Evolutionary conservation across 768 basidiomycete species (phyloP).

Genomic region (Phylloporus sp.): DNA sequence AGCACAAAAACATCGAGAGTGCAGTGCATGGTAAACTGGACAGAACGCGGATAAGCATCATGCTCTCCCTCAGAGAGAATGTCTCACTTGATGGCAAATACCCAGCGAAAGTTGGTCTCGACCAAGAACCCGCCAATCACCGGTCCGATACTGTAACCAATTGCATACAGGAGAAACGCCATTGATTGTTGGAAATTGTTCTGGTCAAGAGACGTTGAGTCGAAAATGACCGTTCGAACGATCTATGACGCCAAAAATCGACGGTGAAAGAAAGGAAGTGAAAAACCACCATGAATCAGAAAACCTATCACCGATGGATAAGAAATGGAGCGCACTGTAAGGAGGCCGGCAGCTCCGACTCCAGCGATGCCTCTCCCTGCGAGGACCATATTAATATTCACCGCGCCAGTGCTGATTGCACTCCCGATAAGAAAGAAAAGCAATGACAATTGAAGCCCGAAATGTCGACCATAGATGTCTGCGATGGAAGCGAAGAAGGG

Average conservation of each 20-base stretch:
- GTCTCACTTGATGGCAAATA: constrained; percentile 51
- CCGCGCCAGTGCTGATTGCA: constrained; percentile 42
- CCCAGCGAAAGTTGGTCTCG: constrained; percentile 43
- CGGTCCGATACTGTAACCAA: constrained; percentile 43
- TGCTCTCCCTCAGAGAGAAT: background rate
- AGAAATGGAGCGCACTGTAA: constrained; percentile 24
- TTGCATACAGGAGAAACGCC: constrained; percentile 39
- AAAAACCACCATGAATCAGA: background rate
- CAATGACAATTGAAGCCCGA: constrained; percentile 41
- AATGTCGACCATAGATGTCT: constrained; percentile 48
- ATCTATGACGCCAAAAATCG: constrained; percentile 19
- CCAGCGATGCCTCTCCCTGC: constrained; percentile 47
- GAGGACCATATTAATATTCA: constrained; percentile 43
- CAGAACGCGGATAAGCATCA: background rate
- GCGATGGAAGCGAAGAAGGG: constrained; percentile 47
- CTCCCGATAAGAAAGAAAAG: constrained; percentile 44
- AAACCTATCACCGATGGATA: background rate
- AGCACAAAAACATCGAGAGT: constrained; percentile 36
- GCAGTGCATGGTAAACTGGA: constrained; percentile 37
- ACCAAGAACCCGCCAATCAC: constrained; percentile 39
- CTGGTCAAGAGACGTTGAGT: constrained; percentile 37
- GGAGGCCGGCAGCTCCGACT: constrained; percentile 42
- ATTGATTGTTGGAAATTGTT: constrained; percentile 41
- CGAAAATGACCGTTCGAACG: constrained; percentile 41
- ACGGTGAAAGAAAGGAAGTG: background rate